Conservation (phyloP, 345 rosid species). For the Populus euphratica region DNA sequence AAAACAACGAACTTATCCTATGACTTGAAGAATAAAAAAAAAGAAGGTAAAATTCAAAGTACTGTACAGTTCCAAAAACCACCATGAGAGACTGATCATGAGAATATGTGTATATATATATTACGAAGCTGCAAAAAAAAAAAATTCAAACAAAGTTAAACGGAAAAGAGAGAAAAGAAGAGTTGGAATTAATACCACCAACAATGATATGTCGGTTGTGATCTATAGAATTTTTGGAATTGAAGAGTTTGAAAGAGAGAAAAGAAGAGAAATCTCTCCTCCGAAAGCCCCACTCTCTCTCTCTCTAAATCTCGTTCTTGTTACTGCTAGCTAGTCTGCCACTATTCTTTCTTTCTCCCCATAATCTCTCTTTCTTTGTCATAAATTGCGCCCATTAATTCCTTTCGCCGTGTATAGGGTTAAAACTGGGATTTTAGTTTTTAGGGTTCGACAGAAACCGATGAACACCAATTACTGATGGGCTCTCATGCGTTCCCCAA, state of each 20-base stretch:
- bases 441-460: slow-evolving; percentile 27
- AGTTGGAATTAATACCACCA: slow-evolving; percentile 11
- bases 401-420: slow-evolving; percentile 40
- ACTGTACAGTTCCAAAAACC: not conserved
- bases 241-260: not conserved
- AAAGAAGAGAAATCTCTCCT: not conserved
- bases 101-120: too few relatives aligned
- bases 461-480: slow-evolving; percentile 25
- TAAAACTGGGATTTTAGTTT: slow-evolving; percentile 32
- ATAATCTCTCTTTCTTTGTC: slow-evolving; percentile 19
- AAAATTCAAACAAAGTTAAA: not conserved
- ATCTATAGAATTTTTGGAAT: slow-evolving; percentile 11
- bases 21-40: not conserved
- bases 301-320: not conserved
- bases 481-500: slow-evolving; percentile 16
- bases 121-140: not conserved
- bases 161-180: not conserved
- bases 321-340: not conserved
- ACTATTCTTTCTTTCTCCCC: slow-evolving; percentile 11
- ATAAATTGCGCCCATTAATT: slow-evolving; percentile 52
- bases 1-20: not conserved
- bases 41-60: not conserved
- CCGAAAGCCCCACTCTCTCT: not conserved
- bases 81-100: not conserved
- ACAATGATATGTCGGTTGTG: slow-evolving; percentile 18